Percentiles rank a stretch among this genome's conserved stretches.
Conservation (phyloP, 75 land plant genomes). For the Sequoiadendron giganteum region DNA sequence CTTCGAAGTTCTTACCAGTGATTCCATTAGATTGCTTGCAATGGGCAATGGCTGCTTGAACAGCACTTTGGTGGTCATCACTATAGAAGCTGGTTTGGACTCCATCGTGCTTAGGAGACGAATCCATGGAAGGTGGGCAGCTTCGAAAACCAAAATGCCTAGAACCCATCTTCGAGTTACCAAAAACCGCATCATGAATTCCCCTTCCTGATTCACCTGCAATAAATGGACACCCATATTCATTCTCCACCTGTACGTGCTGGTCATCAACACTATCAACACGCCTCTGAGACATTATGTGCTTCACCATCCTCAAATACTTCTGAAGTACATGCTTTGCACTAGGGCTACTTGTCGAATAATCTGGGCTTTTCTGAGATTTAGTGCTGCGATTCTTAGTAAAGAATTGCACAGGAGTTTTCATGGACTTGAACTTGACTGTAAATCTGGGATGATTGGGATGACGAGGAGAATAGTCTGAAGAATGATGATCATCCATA, state of each 20-base stretch:
- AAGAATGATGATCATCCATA: conserved; percentile 1
- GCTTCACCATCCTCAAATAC: conserved; percentile 11
- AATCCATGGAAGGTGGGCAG: background rate
- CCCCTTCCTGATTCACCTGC: conserved; percentile 6
- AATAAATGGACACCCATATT: background rate
- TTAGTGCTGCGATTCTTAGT: background rate
- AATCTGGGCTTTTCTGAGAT: background rate
- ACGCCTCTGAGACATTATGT: conserved; percentile 10
- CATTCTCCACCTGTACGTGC: background rate
- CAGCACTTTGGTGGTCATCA: conserved; percentile 3
- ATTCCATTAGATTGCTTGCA: conserved; percentile 11
- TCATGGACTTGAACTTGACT: background rate
- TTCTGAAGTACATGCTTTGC: background rate
- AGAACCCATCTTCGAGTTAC: background rate
- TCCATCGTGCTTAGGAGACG: background rate
- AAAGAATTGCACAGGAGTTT: conserved; percentile 1
- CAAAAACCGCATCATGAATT: background rate
- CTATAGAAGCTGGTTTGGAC: background rate
- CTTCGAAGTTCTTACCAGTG: background rate
- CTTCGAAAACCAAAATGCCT: background rate
- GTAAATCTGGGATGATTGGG: background rate
- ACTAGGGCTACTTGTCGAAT: background rate
- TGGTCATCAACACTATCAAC: background rate
- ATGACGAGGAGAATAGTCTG: background rate
- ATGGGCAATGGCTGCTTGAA: conserved; percentile 8